A percentile compares a stretch with the other conserved stretches of the same genome.
Conservation (phyloP, 148 eudicot species). For the Dianthus caryophyllus region DNA sequence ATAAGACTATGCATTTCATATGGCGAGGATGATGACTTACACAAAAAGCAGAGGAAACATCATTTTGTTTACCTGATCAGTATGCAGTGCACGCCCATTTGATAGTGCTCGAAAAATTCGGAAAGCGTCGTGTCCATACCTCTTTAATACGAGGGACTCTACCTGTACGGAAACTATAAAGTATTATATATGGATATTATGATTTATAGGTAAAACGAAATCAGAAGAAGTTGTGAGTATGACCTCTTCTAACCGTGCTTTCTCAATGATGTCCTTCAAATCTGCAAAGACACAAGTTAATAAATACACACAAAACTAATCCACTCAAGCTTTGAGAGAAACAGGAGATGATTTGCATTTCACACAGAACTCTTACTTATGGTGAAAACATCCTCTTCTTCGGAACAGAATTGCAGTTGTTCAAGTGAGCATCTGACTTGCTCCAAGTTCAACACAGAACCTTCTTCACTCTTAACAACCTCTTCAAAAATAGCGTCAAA, state of each 20-base stretch:
- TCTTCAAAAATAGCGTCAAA: slow-evolving; percentile 61
- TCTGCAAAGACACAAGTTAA: slow-evolving; percentile 42
- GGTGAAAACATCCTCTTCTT: slow-evolving; percentile 46
- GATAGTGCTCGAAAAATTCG: slow-evolving; percentile 73
- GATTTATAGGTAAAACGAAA: neutral
- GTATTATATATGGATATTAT: neutral
- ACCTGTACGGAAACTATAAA: slow-evolving; percentile 43
- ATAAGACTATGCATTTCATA: too few species aligned
- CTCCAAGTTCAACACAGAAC: slow-evolving; percentile 65
- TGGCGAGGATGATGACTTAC: too few species aligned
- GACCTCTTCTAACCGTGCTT: slow-evolving; percentile 75
- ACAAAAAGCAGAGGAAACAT: too few species aligned
- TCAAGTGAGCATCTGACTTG: slow-evolving; percentile 57
- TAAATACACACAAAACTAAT: neutral
- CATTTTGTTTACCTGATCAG: slow-evolving; percentile 78
- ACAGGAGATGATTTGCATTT: neutral
- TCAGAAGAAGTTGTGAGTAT: slow-evolving; percentile 12
- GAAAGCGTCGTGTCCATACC: slow-evolving; percentile 69
- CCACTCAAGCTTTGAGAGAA: neutral
- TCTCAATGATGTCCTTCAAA: slow-evolving; percentile 54
- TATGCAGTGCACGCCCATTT: slow-evolving; percentile 50
- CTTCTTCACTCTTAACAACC: slow-evolving; percentile 66
- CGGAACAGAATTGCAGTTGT: slow-evolving; percentile 59
- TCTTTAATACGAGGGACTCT: slow-evolving; percentile 73
- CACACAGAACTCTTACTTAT: slow-evolving; percentile 41